phyloP scores from a whole-genome alignment of 306 rosid species.

The Parietaria judaica region DNA sequence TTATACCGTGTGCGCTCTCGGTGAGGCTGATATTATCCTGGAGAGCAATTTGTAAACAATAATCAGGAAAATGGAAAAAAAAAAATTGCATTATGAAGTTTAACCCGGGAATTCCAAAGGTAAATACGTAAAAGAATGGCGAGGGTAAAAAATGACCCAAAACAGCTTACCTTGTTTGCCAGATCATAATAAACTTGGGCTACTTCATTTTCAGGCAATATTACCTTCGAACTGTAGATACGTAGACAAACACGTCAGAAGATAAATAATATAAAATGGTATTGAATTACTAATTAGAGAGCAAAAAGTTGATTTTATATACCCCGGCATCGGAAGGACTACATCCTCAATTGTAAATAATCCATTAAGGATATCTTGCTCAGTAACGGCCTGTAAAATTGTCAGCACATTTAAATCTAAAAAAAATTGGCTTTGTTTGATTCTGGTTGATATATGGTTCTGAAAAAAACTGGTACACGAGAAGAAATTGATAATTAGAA shows the following conservation, averaged over 20 bases:
- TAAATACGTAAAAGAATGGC: not conserved
- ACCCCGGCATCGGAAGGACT: slow-evolving; percentile 98
- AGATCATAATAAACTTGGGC: slow-evolving; percentile 69
- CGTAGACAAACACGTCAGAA: slow-evolving; percentile 6
- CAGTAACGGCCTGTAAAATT: slow-evolving; percentile 53
- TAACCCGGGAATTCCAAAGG: not conserved
- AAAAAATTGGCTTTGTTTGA: not conserved
- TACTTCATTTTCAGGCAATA: slow-evolving; percentile 62
- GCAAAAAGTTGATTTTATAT: slow-evolving; percentile 22
- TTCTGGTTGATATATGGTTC: not conserved
- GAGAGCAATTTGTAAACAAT: slow-evolving; percentile 16
- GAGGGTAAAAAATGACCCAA: not conserved
- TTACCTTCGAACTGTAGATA: slow-evolving; percentile 63
- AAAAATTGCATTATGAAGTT: not conserved
- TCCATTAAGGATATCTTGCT: slow-evolving; percentile 55
- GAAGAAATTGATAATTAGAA: too few species aligned
- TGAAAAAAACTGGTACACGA: too few species aligned
- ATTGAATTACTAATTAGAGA: slow-evolving; percentile 6
- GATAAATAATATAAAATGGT: not conserved
- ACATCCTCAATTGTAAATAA: slow-evolving; percentile 67
- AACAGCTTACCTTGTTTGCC: slow-evolving; percentile 53
- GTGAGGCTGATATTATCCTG: slow-evolving; percentile 74
- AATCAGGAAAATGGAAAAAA: slow-evolving; percentile 8
- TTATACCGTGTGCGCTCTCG: slow-evolving; percentile 56
- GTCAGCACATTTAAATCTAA: not conserved